Conservation (phyloP, 768 basidiomycete species). For the Hygrocybe punicea region DNA sequence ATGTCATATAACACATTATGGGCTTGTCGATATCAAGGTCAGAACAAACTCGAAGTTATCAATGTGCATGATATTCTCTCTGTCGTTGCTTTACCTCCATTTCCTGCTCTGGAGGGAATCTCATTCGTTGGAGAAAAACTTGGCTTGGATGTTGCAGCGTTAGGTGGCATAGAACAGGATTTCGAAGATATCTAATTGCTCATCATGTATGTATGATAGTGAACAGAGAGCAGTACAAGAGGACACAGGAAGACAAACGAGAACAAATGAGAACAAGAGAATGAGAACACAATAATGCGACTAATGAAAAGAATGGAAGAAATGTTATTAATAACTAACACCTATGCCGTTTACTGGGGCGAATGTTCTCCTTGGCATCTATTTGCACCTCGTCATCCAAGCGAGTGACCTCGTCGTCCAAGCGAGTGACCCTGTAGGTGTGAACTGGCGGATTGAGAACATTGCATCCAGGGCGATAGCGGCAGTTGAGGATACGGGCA, state of each 20-base stretch:
- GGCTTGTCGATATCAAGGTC: slow-evolving; percentile 12
- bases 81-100: slow-evolving; percentile 25
- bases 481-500: background rate
- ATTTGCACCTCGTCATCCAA: background rate
- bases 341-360: background rate
- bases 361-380: background rate
- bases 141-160: slow-evolving; percentile 18
- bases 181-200: no score
- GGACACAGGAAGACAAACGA: no score
- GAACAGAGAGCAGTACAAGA: background rate
- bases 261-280: no score
- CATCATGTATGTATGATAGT: background rate
- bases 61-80: slow-evolving; percentile 14
- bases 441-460: background rate
- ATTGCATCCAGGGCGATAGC: background rate
- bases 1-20: slow-evolving; percentile 9
- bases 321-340: no score
- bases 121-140: slow-evolving; percentile 43
- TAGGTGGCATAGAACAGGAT: slow-evolving; percentile 3
- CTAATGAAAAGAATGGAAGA: no score
- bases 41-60: slow-evolving; percentile 4
- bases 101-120: slow-evolving; percentile 32
- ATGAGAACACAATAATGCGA: no score
- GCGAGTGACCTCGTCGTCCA: background rate
- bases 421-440: background rate